phyloP scores from a whole-genome alignment of 129 eudicot species.

The Kitagawia praeruptora region DNA sequence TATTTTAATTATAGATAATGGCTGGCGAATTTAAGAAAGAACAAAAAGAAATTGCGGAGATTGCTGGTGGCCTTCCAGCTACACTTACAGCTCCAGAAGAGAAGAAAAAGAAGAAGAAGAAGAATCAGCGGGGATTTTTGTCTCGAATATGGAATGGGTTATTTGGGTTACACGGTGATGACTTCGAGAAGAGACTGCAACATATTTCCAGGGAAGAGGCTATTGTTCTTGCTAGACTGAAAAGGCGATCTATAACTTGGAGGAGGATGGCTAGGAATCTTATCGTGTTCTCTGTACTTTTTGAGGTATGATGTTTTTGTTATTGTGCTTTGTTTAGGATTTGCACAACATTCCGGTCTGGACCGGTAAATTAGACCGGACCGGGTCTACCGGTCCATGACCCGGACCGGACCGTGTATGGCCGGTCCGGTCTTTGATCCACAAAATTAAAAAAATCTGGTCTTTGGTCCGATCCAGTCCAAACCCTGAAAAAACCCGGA shows the following conservation, averaged over 20 bases:
- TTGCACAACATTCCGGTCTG: no score
- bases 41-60: slow-evolving; percentile 25
- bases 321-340: not conserved
- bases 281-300: slow-evolving; percentile 48
- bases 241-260: slow-evolving; percentile 53
- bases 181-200: slow-evolving; percentile 72
- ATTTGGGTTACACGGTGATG: slow-evolving; percentile 57
- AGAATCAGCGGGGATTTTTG: slow-evolving; percentile 48
- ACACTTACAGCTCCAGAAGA: slow-evolving; percentile 21
- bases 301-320: slow-evolving; percentile 45
- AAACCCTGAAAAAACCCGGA: no score
- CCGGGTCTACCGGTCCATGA: no score
- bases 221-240: slow-evolving; percentile 55
- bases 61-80: slow-evolving; percentile 4
- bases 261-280: slow-evolving; percentile 49
- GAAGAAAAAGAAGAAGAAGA: slow-evolving; percentile 40
- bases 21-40: slow-evolving; percentile 9
- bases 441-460: no score
- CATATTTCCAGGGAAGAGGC: slow-evolving; percentile 79
- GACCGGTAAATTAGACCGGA: no score
- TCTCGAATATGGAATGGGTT: slow-evolving; percentile 70
- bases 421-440: no score
- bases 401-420: no score
- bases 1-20: slow-evolving; percentile 1
- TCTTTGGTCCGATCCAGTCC: no score